phyloP scores from a whole-genome alignment of 1,284 basidiomycete genomes.

The Ganoderma lingzhi region DNA sequence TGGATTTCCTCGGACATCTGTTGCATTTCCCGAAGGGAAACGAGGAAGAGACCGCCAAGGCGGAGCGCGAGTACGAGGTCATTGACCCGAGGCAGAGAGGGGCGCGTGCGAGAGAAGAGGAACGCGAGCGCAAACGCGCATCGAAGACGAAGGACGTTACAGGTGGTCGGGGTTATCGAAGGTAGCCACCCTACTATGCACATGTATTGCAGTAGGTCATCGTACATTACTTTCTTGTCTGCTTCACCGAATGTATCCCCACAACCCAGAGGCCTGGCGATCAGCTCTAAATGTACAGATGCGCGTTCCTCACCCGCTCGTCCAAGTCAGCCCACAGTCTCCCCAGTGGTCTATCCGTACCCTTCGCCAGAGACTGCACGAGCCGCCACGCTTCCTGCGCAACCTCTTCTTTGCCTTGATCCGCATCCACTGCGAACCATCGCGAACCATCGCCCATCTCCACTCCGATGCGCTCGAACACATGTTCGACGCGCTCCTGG shows the following conservation, averaged over 20 bases:
- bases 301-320: constrained; percentile 32
- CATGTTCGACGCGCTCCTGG: constrained; percentile 71
- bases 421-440: constrained; percentile 79
- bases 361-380: constrained; percentile 52
- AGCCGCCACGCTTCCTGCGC: constrained; percentile 62
- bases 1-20: constrained; percentile 80
- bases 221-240: constrained; percentile 5
- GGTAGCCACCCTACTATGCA: constrained; percentile 22
- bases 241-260: background rate
- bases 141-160: constrained; percentile 43
- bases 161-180: constrained; percentile 38
- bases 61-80: constrained; percentile 91
- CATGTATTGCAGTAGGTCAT: constrained; percentile 5
- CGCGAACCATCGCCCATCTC: constrained; percentile 52
- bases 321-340: constrained; percentile 53
- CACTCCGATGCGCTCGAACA: constrained; percentile 70
- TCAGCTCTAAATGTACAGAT: constrained; percentile 37
- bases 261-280: background rate
- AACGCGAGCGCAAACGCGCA: constrained; percentile 66
- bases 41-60: constrained; percentile 77
- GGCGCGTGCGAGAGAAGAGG: constrained; percentile 77
- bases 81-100: constrained; percentile 80
- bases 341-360: constrained; percentile 46
- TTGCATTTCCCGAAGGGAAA: constrained; percentile 84
- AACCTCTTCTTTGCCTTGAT: constrained; percentile 63